Evolutionary conservation across 768 basidiomycete genomes (phyloP).

Genomic region (Naganishia antarctica): DNA sequence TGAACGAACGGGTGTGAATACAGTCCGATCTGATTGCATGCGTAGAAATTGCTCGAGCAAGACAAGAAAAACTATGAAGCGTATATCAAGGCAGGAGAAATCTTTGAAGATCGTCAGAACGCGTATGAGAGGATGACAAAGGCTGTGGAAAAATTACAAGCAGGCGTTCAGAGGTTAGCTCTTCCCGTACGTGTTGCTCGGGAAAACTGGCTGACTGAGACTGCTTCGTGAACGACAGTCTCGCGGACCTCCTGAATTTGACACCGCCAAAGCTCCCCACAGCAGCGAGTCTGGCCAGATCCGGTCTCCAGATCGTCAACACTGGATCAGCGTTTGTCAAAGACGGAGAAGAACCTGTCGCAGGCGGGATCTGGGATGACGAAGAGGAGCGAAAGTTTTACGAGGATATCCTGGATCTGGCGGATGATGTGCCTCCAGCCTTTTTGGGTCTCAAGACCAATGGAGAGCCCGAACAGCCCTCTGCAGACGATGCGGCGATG

Average conservation of each 20-base stretch:
- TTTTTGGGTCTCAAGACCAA: conserved; percentile 67
- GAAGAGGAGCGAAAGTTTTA: conserved; percentile 93
- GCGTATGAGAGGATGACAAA: conserved; percentile 99
- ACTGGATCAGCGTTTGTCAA: conserved; percentile 45
- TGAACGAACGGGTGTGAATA: background rate
- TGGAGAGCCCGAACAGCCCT: conserved; percentile 22
- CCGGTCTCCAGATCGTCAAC: conserved; percentile 49
- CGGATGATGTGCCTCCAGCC: conserved; percentile 82
- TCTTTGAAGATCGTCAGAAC: conserved; percentile 97
- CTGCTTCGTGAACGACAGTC: conserved; percentile 55
- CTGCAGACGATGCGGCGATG: conserved; percentile 11
- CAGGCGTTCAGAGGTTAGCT: conserved; percentile 65
- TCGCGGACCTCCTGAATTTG: conserved; percentile 85
- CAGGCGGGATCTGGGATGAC: conserved; percentile 92
- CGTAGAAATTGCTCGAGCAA: conserved; percentile 88
- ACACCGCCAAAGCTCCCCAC: conserved; percentile 79
- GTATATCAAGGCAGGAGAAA: conserved; percentile 97
- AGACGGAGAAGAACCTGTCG: conserved; percentile 60
- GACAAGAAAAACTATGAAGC: conserved; percentile 96
- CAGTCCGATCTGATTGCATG: conserved; percentile 5
- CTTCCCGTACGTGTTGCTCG: background rate
- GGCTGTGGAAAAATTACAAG: conserved; percentile 82
- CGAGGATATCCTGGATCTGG: conserved; percentile 84
- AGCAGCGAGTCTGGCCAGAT: conserved; percentile 54
- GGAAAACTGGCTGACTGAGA: background rate